These are phyloP conservation scores for Nakazawaea holstii DNA, from an alignment of 805 yeast species.

Conservation along the genomic window DNA sequence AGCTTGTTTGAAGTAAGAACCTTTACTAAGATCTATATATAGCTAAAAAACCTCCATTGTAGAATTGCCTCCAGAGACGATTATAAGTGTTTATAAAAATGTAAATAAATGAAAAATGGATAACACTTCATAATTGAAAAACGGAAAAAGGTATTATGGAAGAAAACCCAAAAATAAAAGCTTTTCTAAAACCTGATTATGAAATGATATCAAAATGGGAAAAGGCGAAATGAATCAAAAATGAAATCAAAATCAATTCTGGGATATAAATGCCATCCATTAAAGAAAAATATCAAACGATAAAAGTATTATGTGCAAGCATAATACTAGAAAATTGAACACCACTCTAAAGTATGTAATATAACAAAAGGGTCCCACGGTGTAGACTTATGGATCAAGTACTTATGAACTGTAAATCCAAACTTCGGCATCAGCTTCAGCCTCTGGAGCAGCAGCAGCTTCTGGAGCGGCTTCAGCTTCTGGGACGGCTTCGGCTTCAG, in stretches of 20 bases:
- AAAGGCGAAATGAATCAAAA: neutral
- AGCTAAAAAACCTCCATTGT: no score
- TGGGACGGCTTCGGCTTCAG: neutral
- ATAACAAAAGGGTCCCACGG: no score
- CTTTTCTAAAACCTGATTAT: neutral
- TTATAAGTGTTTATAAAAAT: no score
- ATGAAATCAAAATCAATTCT: neutral
- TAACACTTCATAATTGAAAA: neutral
- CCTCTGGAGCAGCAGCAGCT: neutral
- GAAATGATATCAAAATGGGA: no score
- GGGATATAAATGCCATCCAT: neutral
- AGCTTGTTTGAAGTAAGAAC: no score
- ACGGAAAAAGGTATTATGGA: neutral
- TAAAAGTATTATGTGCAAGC: neutral
- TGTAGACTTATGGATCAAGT: no score
- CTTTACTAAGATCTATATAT: no score
- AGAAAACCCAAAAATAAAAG: neutral
- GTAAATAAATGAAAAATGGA: neutral
- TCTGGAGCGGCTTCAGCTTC: neutral
- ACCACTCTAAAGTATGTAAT: no score
- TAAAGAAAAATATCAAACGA: neutral
- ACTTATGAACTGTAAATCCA: slow-evolving; percentile 7
- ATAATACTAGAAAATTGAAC: no score
- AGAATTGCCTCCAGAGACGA: no score
- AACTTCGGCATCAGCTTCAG: slow-evolving; percentile 1